Base-by-base conservation (phyloP, 176 grass and related monocot species). In the Carex littledalei region DNA sequence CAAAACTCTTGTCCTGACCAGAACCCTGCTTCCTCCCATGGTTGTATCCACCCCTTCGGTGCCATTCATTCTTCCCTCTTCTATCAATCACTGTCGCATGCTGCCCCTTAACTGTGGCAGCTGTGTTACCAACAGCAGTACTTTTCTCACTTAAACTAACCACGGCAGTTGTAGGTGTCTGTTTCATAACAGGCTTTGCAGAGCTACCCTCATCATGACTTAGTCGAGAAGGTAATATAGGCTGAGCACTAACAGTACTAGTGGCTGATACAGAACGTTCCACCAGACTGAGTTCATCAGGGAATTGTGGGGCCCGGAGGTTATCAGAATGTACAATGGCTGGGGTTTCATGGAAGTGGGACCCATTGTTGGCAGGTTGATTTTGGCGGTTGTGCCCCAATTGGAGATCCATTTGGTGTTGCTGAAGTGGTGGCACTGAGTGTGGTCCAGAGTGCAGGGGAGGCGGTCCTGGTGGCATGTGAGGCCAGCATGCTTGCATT, bases 401-500 rank as follows among this genome's bases (percentile, higher is more conserved):
- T 8, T 93, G 91, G 29, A 83, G 43, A 78, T 95, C 95, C 16
- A 90, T 63, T 55, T 89, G 96, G 90, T 94, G 96, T 74, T 92
- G 96, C 61, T 99, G 93, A 50, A 94, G 84, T 22, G 90, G 88
- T 41, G 57, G 32, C 14, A 98, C 80, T 72, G 95, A 93, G 66
- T 93, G 82, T 10, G 96, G 90, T 76, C 91, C 85, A 81, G 93
- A 84, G 85, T 95, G 92, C 20, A 94, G 86, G 8, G 91, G 86
- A 2, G 89, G 90, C 63, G 91, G 63, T 67, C 81, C 81, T 31
- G 81, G 81, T 94, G 93, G 90, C 80, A 99, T 84, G 89, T 92
- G 96, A 73, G 96, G 88, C 96, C 96, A 99, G 82, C 91, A 88
- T 58, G 91, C 85, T 92, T 99, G 96, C 91, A 99, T 86, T 61